Evolutionary conservation across 768 basidiomycete genomes (phyloP), one percentile per base, ranked within the genome.

Genomic region (Solioccasus polychromus): DNA sequence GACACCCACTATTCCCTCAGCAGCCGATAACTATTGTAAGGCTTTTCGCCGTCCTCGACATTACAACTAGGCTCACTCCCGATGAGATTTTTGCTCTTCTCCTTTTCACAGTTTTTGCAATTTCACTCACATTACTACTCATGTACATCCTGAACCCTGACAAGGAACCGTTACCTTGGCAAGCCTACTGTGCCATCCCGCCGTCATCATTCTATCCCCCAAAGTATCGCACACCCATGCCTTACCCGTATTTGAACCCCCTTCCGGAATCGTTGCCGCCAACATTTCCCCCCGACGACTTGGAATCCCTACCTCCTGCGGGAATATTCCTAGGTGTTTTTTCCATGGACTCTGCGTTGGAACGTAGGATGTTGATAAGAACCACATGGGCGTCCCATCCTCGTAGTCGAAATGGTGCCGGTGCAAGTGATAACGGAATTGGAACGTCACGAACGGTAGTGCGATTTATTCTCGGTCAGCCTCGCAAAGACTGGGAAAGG

Each of bases 101-200:
- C 50, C 71, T 92, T 44, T 77, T 95, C 58, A 83, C 84, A 42
- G 71, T 83, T 51, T 84, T 96, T 63, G 88, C 88, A 42, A 82
- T 90, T 48, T 82, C 82, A 49, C 74, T 94, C 57, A 94, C 93
- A 24, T 79, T 93, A 48, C 73, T 90, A 44, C 76, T 97, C 68
- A 92, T 92, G 60, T 88, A 96, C 67, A 78, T 94, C 50, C 78
- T 97, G 61, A 94, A 96, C 63, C 94, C 93, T 47, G 95, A 98
- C 76, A 97, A 96, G 66, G 84, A 88, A 42, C 87, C 92, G 18
- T 71, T 96, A 7, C 93, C 93, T 36, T 98, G 93, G 93, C 82
- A 92, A 55, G 82, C 85, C 18, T 96, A 95, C 63, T 98, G 95
- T 68, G 80, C 88, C 19, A 74, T 82, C 44, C 85, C 85, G 5